Evolutionary conservation across 495 filamentous ascomycete species (phyloP).

Genomic region (Xylaria castorea): DNA sequence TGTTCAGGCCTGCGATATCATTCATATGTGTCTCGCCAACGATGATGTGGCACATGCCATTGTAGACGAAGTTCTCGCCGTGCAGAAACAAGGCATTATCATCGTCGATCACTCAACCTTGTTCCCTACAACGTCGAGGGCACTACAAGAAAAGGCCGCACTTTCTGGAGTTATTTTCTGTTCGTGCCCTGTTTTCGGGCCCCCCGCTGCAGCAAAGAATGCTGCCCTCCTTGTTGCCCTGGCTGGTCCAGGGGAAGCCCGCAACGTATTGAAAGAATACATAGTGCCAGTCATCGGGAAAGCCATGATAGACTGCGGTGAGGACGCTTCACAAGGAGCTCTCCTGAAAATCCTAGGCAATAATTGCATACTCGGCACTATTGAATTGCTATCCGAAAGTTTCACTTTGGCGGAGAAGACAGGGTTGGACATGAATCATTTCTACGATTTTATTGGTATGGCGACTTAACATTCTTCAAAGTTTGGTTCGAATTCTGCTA

Average conservation of each 20-base stretch:
- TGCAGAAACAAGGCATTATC: neutral
- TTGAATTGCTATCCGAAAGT: constrained; percentile 25
- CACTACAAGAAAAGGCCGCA: constrained; percentile 12
- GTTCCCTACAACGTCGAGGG: constrained; percentile 9
- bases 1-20: constrained; percentile 2
- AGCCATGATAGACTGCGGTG: constrained; percentile 16
- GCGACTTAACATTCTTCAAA: neutral
- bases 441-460: constrained; percentile 22
- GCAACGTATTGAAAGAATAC: constrained; percentile 7
- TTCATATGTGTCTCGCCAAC: constrained; percentile 12
- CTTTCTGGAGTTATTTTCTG: neutral
- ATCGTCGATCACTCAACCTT: constrained; percentile 11
- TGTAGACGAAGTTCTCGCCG: constrained; percentile 7
- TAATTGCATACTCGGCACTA: constrained; percentile 26
- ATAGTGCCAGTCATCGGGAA: constrained; percentile 8
- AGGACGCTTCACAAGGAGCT: constrained; percentile 15
- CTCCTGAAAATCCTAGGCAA: constrained; percentile 22
- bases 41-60: constrained; percentile 8
- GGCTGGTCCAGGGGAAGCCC: constrained; percentile 12
- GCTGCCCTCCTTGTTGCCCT: constrained; percentile 11
- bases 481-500: neutral
- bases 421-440: constrained; percentile 6
- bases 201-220: neutral
- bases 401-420: constrained; percentile 23
- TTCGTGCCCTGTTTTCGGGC: constrained; percentile 7